Evolutionary conservation across 148 eudicot species (phyloP).

Genomic region (Fagopyrum esculentum): DNA sequence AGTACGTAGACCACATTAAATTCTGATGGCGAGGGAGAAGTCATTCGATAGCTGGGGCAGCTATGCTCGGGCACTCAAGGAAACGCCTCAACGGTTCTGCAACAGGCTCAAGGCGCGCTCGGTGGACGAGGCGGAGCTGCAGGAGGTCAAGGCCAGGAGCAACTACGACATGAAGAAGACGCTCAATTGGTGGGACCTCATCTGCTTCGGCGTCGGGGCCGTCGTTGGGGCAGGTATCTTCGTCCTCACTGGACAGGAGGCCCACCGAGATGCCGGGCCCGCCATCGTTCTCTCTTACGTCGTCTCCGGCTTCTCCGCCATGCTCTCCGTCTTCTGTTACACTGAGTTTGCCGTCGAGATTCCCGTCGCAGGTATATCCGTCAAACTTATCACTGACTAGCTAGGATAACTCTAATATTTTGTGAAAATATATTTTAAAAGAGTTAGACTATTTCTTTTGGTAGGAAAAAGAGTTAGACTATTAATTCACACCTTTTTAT

Average conservation of each 20-base stretch:
- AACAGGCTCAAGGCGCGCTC: slow-evolving; percentile 45
- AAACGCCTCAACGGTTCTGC: slow-evolving; percentile 28
- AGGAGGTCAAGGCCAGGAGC: slow-evolving; percentile 35
- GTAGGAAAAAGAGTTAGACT: too few species aligned
- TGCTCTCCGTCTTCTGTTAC: slow-evolving; percentile 11
- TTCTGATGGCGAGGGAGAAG: slow-evolving; percentile 18
- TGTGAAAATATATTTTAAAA: too few species aligned
- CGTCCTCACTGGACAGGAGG: background rate
- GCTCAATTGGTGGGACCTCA: slow-evolving; percentile 42
- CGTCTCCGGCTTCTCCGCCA: slow-evolving; percentile 7
- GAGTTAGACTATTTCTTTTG: too few species aligned
- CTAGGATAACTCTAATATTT: too few species aligned
- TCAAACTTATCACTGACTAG: too few species aligned
- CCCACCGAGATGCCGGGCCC: background rate
- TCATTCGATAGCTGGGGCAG: slow-evolving; percentile 47
- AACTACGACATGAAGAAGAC: slow-evolving; percentile 38
- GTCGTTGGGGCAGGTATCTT: slow-evolving; percentile 31
- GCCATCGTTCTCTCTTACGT: slow-evolving; percentile 10
- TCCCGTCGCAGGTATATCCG: background rate
- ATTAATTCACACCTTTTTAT: too few species aligned
- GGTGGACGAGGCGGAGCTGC: slow-evolving; percentile 30
- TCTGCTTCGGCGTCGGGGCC: slow-evolving; percentile 52
- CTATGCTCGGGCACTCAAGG: slow-evolving; percentile 32
- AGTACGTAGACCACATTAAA: too few species aligned
- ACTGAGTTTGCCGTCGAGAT: slow-evolving; percentile 12